Percentiles rank a stretch among this genome's conserved stretches.
These are phyloP conservation scores for Monilinia fructicola DNA, from an alignment of 2,329 filamentous ascomycete genomes.

Conservation along the genomic window DNA sequence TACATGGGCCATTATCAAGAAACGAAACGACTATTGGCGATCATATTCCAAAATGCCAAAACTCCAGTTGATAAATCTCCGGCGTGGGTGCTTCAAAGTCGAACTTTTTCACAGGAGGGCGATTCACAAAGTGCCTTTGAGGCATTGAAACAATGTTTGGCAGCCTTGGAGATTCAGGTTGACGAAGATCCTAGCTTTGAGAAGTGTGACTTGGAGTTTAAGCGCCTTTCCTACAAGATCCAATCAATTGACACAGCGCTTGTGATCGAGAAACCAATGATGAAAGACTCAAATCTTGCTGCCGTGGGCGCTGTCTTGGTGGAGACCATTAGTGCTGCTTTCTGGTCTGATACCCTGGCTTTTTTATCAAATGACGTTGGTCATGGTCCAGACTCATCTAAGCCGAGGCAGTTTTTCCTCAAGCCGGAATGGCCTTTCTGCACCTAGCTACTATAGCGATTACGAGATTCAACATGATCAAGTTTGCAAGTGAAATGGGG, in stretches of 20 bases:
- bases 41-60: constrained; percentile 68
- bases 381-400: constrained; percentile 66
- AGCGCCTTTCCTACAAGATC: constrained; percentile 59
- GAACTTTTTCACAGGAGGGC: constrained; percentile 73
- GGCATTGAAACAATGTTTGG: constrained; percentile 68
- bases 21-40: constrained; percentile 66
- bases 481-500: constrained; percentile 65
- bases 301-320: constrained; percentile 69
- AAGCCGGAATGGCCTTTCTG: constrained; percentile 67
- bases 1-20: constrained; percentile 71
- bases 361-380: constrained; percentile 72
- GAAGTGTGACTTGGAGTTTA: constrained; percentile 74
- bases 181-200: constrained; percentile 68
- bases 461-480: constrained; percentile 68
- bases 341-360: constrained; percentile 70
- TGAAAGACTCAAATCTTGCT: constrained; percentile 54
- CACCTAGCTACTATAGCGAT: constrained; percentile 67
- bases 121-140: constrained; percentile 68
- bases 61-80: constrained; percentile 77
- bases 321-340: constrained; percentile 68
- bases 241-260: constrained; percentile 54
- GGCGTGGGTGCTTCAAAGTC: constrained; percentile 78
- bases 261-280: constrained; percentile 47
- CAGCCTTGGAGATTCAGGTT: constrained; percentile 65
- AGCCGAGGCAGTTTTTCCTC: constrained; percentile 65